phyloP scores from a whole-genome alignment of 306 rosid species.

The Citrullus amarus region DNA sequence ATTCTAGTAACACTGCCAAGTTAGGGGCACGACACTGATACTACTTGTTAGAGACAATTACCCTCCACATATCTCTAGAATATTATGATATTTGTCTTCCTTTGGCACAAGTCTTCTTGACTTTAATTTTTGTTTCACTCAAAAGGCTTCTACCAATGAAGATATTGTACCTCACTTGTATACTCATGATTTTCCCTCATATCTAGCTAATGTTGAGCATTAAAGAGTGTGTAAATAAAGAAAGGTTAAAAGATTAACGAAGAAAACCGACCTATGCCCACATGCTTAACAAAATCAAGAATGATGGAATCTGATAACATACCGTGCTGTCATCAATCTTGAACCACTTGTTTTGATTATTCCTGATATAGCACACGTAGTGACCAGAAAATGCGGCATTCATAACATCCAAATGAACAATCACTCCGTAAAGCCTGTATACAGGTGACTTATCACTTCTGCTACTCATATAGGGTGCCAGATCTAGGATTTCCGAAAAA shows the following conservation, averaged over 20 bases:
- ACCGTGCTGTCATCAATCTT: constrained; percentile 87
- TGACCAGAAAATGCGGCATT: constrained; percentile 96
- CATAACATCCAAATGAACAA: constrained; percentile 89
- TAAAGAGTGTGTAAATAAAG: background rate
- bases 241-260: background rate
- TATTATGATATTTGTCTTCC: background rate
- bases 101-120: background rate
- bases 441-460: constrained; percentile 77
- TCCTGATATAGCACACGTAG: constrained; percentile 85
- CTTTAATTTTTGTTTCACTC: background rate
- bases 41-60: background rate
- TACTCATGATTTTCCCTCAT: too few relatives aligned
- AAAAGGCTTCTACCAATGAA: background rate
- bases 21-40: background rate
- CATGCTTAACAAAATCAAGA: background rate
- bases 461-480: constrained; percentile 86
- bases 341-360: constrained; percentile 86
- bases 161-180: background rate
- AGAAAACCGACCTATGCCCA: background rate
- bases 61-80: background rate
- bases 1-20: background rate
- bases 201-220: background rate
- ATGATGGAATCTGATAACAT: constrained; percentile 10
- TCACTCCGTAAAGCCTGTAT: constrained; percentile 80
- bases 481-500: constrained; percentile 69